Conservation (phyloP, 2,329 filamentous ascomycete genomes). For the Fusarium sp. region DNA sequence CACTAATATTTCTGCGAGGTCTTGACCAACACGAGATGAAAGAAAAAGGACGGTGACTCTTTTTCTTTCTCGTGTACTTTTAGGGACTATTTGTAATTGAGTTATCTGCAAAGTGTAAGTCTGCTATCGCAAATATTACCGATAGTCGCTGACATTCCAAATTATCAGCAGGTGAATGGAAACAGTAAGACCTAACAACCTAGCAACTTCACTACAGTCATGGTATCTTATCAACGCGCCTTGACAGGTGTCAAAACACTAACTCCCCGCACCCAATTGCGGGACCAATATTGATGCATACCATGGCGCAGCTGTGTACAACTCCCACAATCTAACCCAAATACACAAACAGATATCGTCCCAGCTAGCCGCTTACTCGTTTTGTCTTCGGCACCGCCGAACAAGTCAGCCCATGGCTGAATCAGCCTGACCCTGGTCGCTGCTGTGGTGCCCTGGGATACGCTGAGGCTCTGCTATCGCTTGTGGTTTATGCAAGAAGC, state of each 20-base stretch:
- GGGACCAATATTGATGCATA: slow-evolving; percentile 15
- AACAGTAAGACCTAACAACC: background rate
- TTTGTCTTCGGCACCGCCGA: slow-evolving; percentile 13
- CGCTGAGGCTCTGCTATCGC: too few relatives aligned
- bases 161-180: background rate
- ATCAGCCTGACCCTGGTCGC: background rate
- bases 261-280: background rate
- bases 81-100: background rate
- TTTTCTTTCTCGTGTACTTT: too few relatives aligned
- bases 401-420: slow-evolving; percentile 8
- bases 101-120: background rate
- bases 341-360: background rate
- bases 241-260: background rate
- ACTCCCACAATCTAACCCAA: background rate
- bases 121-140: too few relatives aligned
- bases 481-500: too few relatives aligned
- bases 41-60: background rate
- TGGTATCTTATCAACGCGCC: background rate
- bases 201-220: background rate
- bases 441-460: too few relatives aligned
- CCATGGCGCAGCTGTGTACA: slow-evolving; percentile 16
- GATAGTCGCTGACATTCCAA: background rate
- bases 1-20: background rate
- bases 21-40: background rate
- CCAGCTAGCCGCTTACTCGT: background rate